Percentiles rank a stretch among this genome's conserved stretches.
These are phyloP conservation scores for Giardia duodenalis DNA, from an alignment of 208 protist genomes.

Conservation along the genomic window DNA sequence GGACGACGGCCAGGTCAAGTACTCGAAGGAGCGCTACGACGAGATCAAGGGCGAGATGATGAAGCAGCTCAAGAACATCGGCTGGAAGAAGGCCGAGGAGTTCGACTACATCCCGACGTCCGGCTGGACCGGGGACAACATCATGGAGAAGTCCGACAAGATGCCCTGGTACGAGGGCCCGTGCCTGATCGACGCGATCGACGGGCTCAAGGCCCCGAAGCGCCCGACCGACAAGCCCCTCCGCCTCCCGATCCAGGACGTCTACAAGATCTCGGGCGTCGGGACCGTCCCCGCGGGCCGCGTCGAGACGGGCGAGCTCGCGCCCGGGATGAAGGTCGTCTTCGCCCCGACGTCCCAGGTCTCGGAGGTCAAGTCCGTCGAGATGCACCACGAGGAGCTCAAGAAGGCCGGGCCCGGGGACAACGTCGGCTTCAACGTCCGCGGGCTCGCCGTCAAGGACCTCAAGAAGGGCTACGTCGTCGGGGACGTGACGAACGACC, in stretches of 20 bases:
- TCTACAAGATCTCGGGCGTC: conserved; percentile 82
- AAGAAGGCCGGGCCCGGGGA: conserved; percentile 40
- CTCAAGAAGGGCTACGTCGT: conserved; percentile 38
- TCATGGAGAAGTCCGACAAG: conserved; percentile 29
- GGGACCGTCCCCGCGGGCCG: conserved; percentile 78
- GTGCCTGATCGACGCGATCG: conserved; percentile 32
- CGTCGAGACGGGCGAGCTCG: conserved; percentile 60
- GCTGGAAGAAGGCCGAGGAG: conserved; percentile 34
- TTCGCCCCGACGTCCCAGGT: conserved; percentile 51
- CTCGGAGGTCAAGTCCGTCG: conserved; percentile 44
- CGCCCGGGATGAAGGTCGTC: conserved; percentile 51
- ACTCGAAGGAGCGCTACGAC: conserved; percentile 33
- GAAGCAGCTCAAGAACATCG: conserved; percentile 36
- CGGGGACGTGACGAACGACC: conserved; percentile 36
- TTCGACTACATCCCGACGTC: conserved; percentile 41
- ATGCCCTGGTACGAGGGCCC: conserved; percentile 40
- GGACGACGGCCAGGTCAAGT: conserved; percentile 39
- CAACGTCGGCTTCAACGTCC: conserved; percentile 47
- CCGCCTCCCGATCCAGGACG: conserved; percentile 63
- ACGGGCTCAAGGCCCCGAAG: conserved; percentile 35
- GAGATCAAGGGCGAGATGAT: conserved; percentile 40
- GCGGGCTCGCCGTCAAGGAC: conserved; percentile 36
- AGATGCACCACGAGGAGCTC: conserved; percentile 46
- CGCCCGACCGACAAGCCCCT: conserved; percentile 40
- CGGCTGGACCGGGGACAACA: conserved; percentile 42